phyloP scores from a whole-genome alignment of 306 rosid genomes.

The Betula pendula region DNA sequence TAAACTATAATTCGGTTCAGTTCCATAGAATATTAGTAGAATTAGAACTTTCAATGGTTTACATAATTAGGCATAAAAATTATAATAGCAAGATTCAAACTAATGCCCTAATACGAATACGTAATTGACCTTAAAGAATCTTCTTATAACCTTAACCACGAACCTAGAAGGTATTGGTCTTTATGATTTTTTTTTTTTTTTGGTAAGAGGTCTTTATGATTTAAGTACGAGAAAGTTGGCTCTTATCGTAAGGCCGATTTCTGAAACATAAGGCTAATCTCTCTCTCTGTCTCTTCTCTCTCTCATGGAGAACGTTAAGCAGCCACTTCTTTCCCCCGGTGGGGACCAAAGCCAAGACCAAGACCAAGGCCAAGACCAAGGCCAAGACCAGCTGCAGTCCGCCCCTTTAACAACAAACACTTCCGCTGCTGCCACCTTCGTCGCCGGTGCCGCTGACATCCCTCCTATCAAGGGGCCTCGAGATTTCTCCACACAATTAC shows the following conservation, averaged over 20 bases:
- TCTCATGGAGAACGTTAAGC: conserved; percentile 26
- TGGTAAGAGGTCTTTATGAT: too few species aligned
- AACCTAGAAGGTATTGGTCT: too few species aligned
- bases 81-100: too few species aligned
- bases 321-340: conserved; percentile 30
- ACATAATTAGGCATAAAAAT: too few species aligned
- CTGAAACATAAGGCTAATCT: neutral
- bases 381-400: conserved; percentile 21
- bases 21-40: too few species aligned
- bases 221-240: too few species aligned
- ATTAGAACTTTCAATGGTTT: too few species aligned
- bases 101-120: too few species aligned
- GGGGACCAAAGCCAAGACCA: neutral
- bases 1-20: too few species aligned
- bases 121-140: too few species aligned
- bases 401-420: conserved; percentile 21
- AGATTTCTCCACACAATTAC: conserved; percentile 53
- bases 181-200: too few species aligned
- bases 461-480: conserved; percentile 39
- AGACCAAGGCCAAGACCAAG: neutral
- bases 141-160: too few species aligned
- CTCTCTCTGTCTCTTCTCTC: neutral
- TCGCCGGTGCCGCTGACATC: conserved; percentile 56
- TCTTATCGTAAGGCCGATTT: neutral
- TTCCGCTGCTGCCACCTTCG: conserved; percentile 40